A percentile compares a stretch with the other conserved stretches of the same genome.
These are phyloP conservation scores for Leucaena leucocephala DNA, from an alignment of 306 rosid species.

Conservation along the genomic window DNA sequence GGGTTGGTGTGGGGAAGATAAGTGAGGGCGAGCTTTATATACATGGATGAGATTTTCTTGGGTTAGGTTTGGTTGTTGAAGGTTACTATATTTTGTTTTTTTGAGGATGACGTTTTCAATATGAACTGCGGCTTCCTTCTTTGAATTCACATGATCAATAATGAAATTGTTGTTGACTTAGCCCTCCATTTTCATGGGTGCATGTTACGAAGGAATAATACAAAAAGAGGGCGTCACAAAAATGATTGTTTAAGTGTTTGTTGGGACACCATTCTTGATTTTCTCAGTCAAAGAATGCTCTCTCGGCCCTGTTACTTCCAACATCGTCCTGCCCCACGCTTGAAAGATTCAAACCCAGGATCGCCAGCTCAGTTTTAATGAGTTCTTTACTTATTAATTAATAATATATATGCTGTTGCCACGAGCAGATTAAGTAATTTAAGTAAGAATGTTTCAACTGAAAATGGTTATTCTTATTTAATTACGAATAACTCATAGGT, in stretches of 20 bases:
- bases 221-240: background rate
- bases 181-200: constrained; percentile 8
- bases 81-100: background rate
- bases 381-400: background rate
- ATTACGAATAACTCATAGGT: background rate
- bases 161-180: constrained; percentile 38
- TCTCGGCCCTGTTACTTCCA: background rate
- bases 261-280: constrained; percentile 39
- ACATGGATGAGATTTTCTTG: background rate
- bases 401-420: background rate
- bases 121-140: constrained; percentile 2
- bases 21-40: constrained; percentile 21
- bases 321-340: constrained; percentile 7
- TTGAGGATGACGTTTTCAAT: constrained; percentile 12
- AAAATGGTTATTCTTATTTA: too few relatives aligned
- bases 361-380: background rate
- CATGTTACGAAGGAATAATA: background rate
- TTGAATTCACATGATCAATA: constrained; percentile 23
- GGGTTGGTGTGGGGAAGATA: constrained; percentile 28
- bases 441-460: background rate
- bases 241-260: constrained; percentile 1
- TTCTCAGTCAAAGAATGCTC: constrained; percentile 30
- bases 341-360: constrained; percentile 23
- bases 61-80: constrained; percentile 15
- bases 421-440: background rate